Conservation (phyloP, 768 basidiomycete genomes). For the Pholiota molesta region DNA sequence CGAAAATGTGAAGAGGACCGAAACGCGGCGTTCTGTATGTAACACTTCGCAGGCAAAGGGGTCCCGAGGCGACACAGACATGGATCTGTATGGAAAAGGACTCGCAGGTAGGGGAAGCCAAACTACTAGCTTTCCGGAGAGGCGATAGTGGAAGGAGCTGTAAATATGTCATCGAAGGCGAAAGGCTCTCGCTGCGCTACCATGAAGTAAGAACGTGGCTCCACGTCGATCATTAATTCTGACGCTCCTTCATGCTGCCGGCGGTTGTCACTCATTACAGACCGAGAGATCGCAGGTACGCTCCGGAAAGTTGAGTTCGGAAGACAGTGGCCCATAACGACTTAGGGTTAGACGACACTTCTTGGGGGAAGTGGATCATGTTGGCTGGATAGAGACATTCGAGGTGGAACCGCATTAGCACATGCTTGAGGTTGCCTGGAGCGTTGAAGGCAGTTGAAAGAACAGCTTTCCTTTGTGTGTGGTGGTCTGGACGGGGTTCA, state of each 20-base stretch:
- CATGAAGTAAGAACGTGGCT: constrained; percentile 18
- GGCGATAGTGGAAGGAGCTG: constrained; percentile 37
- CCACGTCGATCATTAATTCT: constrained; percentile 16
- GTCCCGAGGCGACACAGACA: constrained; percentile 56
- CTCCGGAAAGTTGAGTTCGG: constrained; percentile 33
- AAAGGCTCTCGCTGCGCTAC: constrained; percentile 22
- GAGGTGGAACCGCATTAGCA: constrained; percentile 29
- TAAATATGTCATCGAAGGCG: constrained; percentile 43
- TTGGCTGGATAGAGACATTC: constrained; percentile 50
- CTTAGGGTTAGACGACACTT: constrained; percentile 70
- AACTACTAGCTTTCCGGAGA: constrained; percentile 54
- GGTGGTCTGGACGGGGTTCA: constrained; percentile 18
- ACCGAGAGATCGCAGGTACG: constrained; percentile 16
- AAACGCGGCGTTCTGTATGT: constrained; percentile 31
- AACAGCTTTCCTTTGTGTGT: constrained; percentile 17
- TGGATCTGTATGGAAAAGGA: constrained; percentile 44
- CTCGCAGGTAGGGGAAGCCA: constrained; percentile 24
- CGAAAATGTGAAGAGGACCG: constrained; percentile 23
- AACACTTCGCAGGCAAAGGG: constrained; percentile 33
- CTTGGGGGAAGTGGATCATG: constrained; percentile 45
- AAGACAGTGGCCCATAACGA: constrained; percentile 34
- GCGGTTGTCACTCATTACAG: constrained; percentile 22
- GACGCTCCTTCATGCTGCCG: constrained; percentile 6
- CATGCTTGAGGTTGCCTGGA: constrained; percentile 43
- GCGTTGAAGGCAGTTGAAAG: constrained; percentile 47